Evolutionary conservation across 2,329 filamentous ascomycete genomes (phyloP).

Genomic region (Colletotrichum sp.): DNA sequence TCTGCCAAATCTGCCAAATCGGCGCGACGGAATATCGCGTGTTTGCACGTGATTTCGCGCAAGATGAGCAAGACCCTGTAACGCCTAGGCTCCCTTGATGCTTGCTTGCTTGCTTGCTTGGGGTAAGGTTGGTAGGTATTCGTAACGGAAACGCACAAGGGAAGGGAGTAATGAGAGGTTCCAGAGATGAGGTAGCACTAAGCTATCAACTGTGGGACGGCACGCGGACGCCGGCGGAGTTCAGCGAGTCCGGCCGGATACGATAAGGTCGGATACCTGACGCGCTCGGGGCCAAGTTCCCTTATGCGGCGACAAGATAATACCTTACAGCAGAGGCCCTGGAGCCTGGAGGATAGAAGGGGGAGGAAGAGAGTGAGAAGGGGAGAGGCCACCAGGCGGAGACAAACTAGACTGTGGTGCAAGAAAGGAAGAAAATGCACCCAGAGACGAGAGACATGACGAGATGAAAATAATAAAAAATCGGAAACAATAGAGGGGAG

Average conservation of each 20-base stretch:
- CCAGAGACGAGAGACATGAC: neutral
- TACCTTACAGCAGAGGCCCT: neutral
- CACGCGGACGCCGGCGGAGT: neutral
- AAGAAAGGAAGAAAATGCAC: neutral
- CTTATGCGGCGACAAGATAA: neutral
- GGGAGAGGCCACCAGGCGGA: neutral
- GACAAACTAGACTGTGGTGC: neutral
- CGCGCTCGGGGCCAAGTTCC: neutral
- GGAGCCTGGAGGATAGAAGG: neutral
- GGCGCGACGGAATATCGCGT: conserved; percentile 10
- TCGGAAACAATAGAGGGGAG: neutral
- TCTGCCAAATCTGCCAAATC: neutral
- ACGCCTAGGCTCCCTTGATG: neutral
- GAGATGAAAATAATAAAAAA: neutral
- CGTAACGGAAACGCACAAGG: neutral
- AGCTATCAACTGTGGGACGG: neutral
- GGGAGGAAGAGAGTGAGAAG: neutral
- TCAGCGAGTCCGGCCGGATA: neutral
- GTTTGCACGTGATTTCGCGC: conserved; percentile 12
- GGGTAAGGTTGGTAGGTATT: neutral
- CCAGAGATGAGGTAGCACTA: neutral
- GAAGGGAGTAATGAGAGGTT: neutral
- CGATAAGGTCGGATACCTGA: neutral
- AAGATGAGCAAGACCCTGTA: neutral
- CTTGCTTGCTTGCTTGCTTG: neutral